Conservation (phyloP, 345 rosid genomes). For the Syzygium jambos region DNA sequence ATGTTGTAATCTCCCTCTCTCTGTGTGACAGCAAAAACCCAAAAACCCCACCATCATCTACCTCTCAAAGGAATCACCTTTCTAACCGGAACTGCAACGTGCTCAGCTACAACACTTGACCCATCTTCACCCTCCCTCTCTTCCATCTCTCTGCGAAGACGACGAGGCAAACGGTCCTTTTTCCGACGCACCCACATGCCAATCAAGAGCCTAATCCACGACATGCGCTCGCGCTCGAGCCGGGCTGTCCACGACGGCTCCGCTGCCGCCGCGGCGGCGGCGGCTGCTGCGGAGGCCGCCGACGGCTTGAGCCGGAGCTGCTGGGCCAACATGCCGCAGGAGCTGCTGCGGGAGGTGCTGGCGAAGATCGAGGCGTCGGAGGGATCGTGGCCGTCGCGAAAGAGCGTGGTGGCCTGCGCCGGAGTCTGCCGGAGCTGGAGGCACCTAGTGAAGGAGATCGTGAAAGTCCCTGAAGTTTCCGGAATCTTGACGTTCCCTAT, state of each 20-base stretch:
- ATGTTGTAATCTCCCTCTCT: background rate
- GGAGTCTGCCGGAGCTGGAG: constrained; percentile 84
- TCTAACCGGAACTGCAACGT: background rate
- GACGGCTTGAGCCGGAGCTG: constrained; percentile 20
- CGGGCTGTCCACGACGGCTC: constrained; percentile 48
- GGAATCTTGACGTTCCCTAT: constrained; percentile 74
- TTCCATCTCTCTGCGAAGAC: background rate
- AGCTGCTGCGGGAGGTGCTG: constrained; percentile 64
- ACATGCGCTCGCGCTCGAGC: constrained; percentile 45
- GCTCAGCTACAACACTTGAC: background rate
- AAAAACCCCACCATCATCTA: background rate
- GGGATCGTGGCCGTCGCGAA: constrained; percentile 59
- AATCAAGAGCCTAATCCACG: constrained; percentile 28
- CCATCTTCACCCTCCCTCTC: background rate
- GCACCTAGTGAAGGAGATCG: constrained; percentile 48
- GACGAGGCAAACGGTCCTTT: background rate
- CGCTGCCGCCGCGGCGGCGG: constrained; percentile 3
- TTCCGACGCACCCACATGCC: constrained; percentile 16
- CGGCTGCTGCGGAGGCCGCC: background rate
- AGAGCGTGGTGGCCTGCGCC: constrained; percentile 72
- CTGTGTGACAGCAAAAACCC: background rate
- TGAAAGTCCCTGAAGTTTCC: constrained; percentile 52
- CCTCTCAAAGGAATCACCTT: background rate
- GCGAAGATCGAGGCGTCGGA: constrained; percentile 56
- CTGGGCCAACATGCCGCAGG: constrained; percentile 78